Conservation (phyloP, 2,329 filamentous ascomycete species). For the Xylariaceae sp. region DNA sequence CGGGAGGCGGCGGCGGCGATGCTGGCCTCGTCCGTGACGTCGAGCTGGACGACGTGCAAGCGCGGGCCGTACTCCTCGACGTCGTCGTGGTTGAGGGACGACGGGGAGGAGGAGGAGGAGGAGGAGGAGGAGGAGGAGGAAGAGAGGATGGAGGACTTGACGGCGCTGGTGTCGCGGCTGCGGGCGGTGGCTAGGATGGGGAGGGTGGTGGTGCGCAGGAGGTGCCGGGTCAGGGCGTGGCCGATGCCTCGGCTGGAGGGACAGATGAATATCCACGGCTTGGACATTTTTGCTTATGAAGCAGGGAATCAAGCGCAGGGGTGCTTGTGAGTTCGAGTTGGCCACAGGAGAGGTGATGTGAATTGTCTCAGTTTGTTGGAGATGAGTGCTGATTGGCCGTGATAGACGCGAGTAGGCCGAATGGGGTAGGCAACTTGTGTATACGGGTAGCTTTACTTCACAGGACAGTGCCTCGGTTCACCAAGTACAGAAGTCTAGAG, state of each 20-base stretch:
- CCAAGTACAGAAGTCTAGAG: no score
- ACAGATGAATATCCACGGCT: constrained; percentile 46
- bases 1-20: constrained; percentile 51
- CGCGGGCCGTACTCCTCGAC: constrained; percentile 17
- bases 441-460: no score
- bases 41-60: constrained; percentile 36
- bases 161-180: constrained; percentile 27
- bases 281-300: constrained; percentile 35
- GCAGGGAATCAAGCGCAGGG: neutral
- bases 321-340: no score
- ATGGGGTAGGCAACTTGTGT: no score
- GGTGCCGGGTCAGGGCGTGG: constrained; percentile 42
- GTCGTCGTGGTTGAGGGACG: neutral
- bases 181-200: constrained; percentile 46
- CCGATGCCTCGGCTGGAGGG: constrained; percentile 47
- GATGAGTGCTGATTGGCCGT: neutral
- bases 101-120: constrained; percentile 15
- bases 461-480: no score
- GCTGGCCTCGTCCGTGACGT: constrained; percentile 57
- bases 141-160: constrained; percentile 30
- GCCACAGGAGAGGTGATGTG: neutral
- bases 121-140: constrained; percentile 7
- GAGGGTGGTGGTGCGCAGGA: constrained; percentile 41
- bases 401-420: neutral
- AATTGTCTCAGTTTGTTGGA: neutral